Evolutionary conservation across 2,329 filamentous ascomycete genomes (phyloP), one percentile per base, ranked within the genome.

Genomic region (Emergomyces orientalis): DNA sequence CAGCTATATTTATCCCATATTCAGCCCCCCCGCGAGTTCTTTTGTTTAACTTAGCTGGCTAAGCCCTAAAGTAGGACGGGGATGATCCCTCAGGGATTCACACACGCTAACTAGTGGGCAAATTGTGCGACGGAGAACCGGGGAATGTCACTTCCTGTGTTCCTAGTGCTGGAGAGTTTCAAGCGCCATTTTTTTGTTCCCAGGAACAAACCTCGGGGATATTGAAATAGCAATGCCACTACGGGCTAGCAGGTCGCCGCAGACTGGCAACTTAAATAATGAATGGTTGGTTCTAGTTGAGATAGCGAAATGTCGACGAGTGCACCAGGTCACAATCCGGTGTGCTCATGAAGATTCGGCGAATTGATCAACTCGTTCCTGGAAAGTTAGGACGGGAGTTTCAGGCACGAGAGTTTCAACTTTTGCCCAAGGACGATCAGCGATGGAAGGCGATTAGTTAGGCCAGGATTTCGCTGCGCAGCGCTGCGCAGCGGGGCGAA

Each of bases 1-100:
- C 30, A 55, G n/a, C 52, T 55, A 34, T 32, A 55, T 55, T 55
- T 55, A 55, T 55, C 52, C n/a, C 27, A 55, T 32, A 19, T 9
- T 22, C 19, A 22, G 52, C 51, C 30, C 49, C 47, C 49, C n/a
- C 37, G 43, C 43, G 14, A 13, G 47, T 13, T 32, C 30, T 32
- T 32, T 19, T 32, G 25, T 52, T 52, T 7, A 52, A 37, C 52
- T 22, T 13, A 37, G 30, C 30, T 19, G 11, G 52, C 52, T 55
- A 32, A 55, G 52, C 52, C 52, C 30, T n/a, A 55, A 55, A 2
- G 17, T 9, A 37, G 30, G 52, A 54, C 32, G 17, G 17, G 52
- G 52, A 37, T 37, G 30, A 55, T 37, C 30, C 52, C 19, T 37
- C n/a, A n/a, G n/a, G n/a, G n/a, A n/a, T n/a, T n/a, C n/a, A n/a